A percentile compares a stretch with the other conserved stretches of the same genome.
Conservation (phyloP, 805 yeast species). For the Monosporozyma aquatica region DNA sequence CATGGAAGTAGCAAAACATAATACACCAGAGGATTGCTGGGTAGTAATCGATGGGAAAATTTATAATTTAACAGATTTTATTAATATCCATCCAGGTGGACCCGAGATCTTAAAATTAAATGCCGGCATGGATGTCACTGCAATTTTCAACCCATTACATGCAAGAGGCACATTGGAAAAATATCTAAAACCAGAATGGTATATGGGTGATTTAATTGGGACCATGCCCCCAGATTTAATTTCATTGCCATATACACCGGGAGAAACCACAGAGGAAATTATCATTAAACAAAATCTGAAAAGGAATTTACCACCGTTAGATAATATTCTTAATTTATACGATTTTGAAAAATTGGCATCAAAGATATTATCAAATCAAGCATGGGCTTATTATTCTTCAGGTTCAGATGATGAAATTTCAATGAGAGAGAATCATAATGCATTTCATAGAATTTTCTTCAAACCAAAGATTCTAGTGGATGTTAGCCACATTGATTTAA, state of each 20-base stretch:
- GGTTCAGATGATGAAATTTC: conserved; percentile 93
- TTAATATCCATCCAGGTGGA: conserved; percentile 75
- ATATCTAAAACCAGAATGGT: conserved; percentile 48
- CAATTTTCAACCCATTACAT: conserved; percentile 81
- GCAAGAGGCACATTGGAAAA: conserved; percentile 77
- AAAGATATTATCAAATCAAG: conserved; percentile 62
- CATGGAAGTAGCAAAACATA: conserved; percentile 60
- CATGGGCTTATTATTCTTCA: conserved; percentile 89
- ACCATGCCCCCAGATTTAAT: conserved; percentile 24
- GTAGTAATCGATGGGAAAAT: conserved; percentile 71
- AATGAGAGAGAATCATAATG: conserved; percentile 80
- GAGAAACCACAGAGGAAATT: conserved; percentile 28
- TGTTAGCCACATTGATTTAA: conserved; percentile 60
- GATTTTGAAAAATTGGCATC: conserved; percentile 87
- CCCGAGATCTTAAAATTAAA: conserved; percentile 66
- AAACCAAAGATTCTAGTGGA: conserved; percentile 77
- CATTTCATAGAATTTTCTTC: conserved; percentile 82
- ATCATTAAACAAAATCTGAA: conserved; percentile 21
- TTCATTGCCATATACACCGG: conserved; percentile 27
- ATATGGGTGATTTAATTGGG: conserved; percentile 48
- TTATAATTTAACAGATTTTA: conserved; percentile 67
- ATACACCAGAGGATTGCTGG: conserved; percentile 72
- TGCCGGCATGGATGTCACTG: conserved; percentile 78
- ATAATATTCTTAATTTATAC: conserved; percentile 62
- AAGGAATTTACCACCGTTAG: conserved; percentile 56